phyloP scores from a whole-genome alignment of 208 protist genomes.

The Wallacemonas rigidus region DNA sequence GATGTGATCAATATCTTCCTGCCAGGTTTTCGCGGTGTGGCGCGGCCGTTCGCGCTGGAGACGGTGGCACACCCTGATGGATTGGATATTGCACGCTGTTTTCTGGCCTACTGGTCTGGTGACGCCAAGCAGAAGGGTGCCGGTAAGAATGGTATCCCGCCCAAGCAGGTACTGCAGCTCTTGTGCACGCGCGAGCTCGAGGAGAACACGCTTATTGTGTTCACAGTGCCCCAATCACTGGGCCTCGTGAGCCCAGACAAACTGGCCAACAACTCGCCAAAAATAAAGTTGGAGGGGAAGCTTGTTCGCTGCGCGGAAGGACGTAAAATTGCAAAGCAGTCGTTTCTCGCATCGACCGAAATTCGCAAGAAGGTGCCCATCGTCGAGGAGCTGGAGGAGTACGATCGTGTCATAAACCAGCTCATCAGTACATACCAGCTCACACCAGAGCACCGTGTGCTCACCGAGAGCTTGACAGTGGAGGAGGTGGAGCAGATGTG shows the following conservation, averaged over 20 bases:
- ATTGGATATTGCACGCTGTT: constrained; percentile 42
- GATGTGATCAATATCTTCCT: constrained; percentile 65
- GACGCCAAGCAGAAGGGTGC: constrained; percentile 45
- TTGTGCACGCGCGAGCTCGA: constrained; percentile 57
- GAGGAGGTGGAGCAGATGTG: constrained; percentile 81
- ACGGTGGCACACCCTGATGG: constrained; percentile 30
- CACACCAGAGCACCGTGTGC: constrained; percentile 35
- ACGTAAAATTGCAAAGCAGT: constrained; percentile 62
- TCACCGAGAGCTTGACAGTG: constrained; percentile 62
- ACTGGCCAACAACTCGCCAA: constrained; percentile 66
- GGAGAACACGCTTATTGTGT: constrained; percentile 48
- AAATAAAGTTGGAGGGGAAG: constrained; percentile 80
- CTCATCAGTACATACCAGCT: constrained; percentile 41
- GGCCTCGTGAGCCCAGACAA: constrained; percentile 67
- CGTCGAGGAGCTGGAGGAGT: constrained; percentile 74
- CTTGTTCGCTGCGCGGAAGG: constrained; percentile 40
- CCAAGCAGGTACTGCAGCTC: constrained; percentile 72
- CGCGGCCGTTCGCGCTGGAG: constrained; percentile 61
- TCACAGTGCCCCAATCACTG: constrained; percentile 55
- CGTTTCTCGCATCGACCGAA: constrained; percentile 55
- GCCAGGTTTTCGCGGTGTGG: constrained; percentile 60
- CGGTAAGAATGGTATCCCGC: constrained; percentile 51
- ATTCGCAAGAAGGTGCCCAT: constrained; percentile 63
- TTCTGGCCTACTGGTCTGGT: constrained; percentile 81
- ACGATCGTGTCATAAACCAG: constrained; percentile 42